These are phyloP conservation scores for Agaricus blazei DNA, from an alignment of 768 basidiomycete genomes.

Conservation along the genomic window DNA sequence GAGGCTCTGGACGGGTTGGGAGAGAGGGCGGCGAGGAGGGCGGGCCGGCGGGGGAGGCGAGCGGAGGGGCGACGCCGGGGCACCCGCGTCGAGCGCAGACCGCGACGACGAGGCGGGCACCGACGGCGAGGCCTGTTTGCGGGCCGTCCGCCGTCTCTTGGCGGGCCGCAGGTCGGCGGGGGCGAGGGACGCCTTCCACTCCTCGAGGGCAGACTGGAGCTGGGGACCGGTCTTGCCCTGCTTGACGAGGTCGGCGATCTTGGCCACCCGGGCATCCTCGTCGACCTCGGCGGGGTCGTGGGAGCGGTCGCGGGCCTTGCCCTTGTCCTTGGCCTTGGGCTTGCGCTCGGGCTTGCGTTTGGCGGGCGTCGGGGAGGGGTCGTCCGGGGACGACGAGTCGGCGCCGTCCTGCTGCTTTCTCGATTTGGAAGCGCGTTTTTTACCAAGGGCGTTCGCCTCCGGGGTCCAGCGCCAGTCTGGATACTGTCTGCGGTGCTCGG, in stretches of 20 bases:
- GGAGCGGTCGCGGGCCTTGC: conserved; percentile 16
- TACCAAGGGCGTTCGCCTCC: conserved; percentile 39
- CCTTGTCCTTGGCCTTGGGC: conserved; percentile 15
- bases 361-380: conserved; percentile 1
- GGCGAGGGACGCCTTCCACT: conserved; percentile 43
- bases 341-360: conserved; percentile 13
- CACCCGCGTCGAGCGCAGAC: no score
- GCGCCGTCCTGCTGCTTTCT: conserved; percentile 16
- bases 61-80: no score
- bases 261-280: conserved; percentile 53
- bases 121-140: no score
- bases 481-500: conserved; percentile 68
- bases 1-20: neutral
- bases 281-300: conserved; percentile 1
- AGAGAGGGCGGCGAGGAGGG: neutral
- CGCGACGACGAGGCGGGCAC: conserved; percentile 3
- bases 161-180: conserved; percentile 4
- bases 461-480: conserved; percentile 83
- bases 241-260: conserved; percentile 63
- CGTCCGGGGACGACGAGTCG: conserved; percentile 17
- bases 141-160: conserved; percentile 5
- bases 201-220: conserved; percentile 56
- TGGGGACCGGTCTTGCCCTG: conserved; percentile 63
- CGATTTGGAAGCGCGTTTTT: conserved; percentile 27
- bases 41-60: no score